A percentile compares a stretch with the other conserved stretches of the same genome.
phyloP scores from a whole-genome alignment of 257 asterid species.

The Solanum bulbocastanum region DNA sequence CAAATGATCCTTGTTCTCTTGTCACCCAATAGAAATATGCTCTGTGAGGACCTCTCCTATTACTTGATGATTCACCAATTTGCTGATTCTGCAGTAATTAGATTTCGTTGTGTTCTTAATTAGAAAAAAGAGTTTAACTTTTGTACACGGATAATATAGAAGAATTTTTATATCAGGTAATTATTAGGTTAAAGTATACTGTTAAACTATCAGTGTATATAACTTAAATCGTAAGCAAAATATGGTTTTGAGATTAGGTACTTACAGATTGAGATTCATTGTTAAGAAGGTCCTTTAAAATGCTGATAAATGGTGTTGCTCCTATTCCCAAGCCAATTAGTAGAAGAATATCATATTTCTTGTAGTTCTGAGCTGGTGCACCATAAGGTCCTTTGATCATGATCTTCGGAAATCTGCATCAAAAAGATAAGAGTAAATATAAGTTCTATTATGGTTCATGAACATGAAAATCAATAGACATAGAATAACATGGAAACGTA shows the following conservation, averaged over 20 bases:
- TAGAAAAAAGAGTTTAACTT: background rate
- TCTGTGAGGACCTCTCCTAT: constrained; percentile 40
- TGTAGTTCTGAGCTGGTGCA: constrained; percentile 90
- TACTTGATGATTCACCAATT: constrained; percentile 5
- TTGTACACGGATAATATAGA: background rate
- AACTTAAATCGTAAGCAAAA: background rate
- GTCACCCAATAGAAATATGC: constrained; percentile 96
- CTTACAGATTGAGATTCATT: constrained; percentile 38
- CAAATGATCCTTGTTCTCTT: constrained; percentile 89
- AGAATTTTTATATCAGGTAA: background rate
- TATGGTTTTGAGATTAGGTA: background rate
- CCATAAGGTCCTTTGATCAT: constrained; percentile 86
- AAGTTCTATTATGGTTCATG: background rate
- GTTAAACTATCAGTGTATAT: background rate
- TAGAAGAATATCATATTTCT: constrained; percentile 66
- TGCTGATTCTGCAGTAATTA: constrained; percentile 14
- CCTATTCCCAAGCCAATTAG: constrained; percentile 92
- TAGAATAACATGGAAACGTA: constrained; percentile 10
- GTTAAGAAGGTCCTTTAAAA: constrained; percentile 67
- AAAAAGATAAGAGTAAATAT: background rate
- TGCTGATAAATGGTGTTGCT: constrained; percentile 89
- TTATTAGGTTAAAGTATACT: background rate
- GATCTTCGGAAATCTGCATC: constrained; percentile 51
- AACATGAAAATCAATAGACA: background rate
- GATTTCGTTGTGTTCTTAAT: background rate